A percentile compares a stretch with the other conserved stretches of the same genome.
These are phyloP conservation scores for Luffa aegyptiaca DNA, from an alignment of 306 rosid genomes.

Conservation along the genomic window DNA sequence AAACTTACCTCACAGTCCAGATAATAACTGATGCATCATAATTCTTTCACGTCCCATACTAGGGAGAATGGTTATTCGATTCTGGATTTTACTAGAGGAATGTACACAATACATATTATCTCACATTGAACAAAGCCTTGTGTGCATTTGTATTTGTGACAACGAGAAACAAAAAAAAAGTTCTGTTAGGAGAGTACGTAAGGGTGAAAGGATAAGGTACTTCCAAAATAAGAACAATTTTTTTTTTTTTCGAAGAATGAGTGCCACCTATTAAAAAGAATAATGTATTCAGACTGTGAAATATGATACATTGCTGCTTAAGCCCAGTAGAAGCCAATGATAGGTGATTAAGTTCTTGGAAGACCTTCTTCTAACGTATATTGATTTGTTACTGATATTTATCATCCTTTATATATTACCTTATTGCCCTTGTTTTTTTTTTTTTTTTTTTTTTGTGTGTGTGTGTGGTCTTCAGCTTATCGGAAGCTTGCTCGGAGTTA, in stretches of 20 bases:
- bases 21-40: not conserved
- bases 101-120: not conserved
- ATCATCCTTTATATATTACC: not conserved
- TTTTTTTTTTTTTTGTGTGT: conserved; percentile 10
- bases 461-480: conserved; percentile 59
- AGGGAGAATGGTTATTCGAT: not conserved
- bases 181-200: not conserved
- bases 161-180: not conserved
- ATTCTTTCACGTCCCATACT: not conserved
- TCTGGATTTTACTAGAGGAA: not conserved
- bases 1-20: not conserved
- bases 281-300: not conserved
- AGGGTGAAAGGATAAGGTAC: not conserved
- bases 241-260: not conserved
- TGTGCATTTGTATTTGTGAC: not conserved
- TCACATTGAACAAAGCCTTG: not conserved
- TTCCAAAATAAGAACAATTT: not conserved
- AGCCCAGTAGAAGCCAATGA: not conserved
- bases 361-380: not conserved
- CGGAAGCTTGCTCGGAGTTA: conserved; percentile 90
- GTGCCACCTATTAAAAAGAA: not conserved
- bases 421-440: not conserved
- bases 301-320: not conserved
- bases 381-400: not conserved
- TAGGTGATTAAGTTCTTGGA: not conserved